phyloP scores from a whole-genome alignment of 164 flowering plant species.

The Santalum album region DNA sequence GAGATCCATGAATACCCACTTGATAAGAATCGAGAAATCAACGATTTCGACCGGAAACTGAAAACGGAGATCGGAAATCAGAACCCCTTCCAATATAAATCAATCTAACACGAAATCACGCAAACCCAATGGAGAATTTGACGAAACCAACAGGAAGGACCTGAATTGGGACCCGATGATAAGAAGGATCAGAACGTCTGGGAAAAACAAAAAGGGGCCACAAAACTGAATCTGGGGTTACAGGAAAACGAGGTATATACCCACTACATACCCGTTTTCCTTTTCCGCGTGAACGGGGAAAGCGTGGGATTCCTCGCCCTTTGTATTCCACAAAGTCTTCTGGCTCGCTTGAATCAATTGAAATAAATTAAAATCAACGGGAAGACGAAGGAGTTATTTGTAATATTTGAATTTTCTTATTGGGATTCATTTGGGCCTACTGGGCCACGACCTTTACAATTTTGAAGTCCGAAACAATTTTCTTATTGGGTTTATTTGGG shows the following conservation, averaged over 20 bases:
- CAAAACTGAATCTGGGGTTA: background rate
- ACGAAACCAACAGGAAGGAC: no score
- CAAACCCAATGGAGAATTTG: background rate
- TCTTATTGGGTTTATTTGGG: no score
- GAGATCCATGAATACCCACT: conserved; percentile 10
- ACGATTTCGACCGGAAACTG: background rate
- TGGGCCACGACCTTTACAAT: no score
- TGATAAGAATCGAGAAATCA: background rate
- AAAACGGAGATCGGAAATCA: background rate
- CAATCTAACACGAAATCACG: background rate
- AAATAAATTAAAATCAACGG: no score
- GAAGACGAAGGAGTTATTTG: no score
- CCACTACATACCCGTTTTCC: conserved; percentile 11
- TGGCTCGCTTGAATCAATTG: no score
- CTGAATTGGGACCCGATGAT: background rate
- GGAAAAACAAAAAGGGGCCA: background rate
- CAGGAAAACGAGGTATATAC: conserved; percentile 12
- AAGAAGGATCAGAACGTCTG: background rate
- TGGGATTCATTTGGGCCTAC: no score
- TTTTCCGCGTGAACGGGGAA: no score
- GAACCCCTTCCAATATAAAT: background rate
- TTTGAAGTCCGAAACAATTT: no score
- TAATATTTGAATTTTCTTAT: no score
- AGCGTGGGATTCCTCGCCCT: no score
- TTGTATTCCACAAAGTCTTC: no score